Evolutionary conservation across 371 early-diverging fungal genomes (phyloP).

Genomic region (Mycotypha africana): DNA sequence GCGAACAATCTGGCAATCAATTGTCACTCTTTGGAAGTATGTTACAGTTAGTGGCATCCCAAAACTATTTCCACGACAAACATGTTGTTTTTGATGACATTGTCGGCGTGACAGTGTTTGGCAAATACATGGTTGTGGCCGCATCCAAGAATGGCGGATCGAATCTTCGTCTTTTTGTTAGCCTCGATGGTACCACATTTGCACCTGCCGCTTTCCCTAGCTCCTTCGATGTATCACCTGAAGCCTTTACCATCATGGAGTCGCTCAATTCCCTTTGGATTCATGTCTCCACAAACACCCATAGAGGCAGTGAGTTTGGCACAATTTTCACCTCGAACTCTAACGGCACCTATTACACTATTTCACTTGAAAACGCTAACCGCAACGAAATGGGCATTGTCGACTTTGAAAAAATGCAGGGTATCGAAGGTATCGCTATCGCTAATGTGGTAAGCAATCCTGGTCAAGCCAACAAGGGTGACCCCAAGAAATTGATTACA

Average conservation of each 20-base stretch:
- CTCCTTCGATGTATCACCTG: constrained; percentile 43
- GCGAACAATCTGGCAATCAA: constrained; percentile 58
- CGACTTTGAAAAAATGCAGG: constrained; percentile 93
- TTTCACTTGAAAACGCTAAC: constrained; percentile 70
- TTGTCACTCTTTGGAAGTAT: constrained; percentile 34
- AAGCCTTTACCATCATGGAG: constrained; percentile 81
- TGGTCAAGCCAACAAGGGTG: constrained; percentile 45
- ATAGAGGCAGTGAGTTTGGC: constrained; percentile 69
- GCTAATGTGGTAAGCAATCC: constrained; percentile 81
- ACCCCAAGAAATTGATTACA: constrained; percentile 52
- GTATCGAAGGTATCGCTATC: constrained; percentile 84
- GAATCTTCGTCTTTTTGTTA: constrained; percentile 60
- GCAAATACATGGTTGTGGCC: constrained; percentile 82
- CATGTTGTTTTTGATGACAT: constrained; percentile 55
- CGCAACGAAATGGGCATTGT: constrained; percentile 79
- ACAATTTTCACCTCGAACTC: constrained; percentile 81
- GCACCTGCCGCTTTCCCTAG: constrained; percentile 74
- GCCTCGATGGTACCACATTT: constrained; percentile 70
- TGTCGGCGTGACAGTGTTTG: constrained; percentile 72
- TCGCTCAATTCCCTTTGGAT: constrained; percentile 72
- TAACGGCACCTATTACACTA: constrained; percentile 77
- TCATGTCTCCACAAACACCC: constrained; percentile 63
- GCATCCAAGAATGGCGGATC: constrained; percentile 42
- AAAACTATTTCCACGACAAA: constrained; percentile 49
- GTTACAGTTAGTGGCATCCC: constrained; percentile 49